Evolutionary conservation across 2,329 filamentous ascomycete species (phyloP).

Genomic region (Xylariaceae sp.): DNA sequence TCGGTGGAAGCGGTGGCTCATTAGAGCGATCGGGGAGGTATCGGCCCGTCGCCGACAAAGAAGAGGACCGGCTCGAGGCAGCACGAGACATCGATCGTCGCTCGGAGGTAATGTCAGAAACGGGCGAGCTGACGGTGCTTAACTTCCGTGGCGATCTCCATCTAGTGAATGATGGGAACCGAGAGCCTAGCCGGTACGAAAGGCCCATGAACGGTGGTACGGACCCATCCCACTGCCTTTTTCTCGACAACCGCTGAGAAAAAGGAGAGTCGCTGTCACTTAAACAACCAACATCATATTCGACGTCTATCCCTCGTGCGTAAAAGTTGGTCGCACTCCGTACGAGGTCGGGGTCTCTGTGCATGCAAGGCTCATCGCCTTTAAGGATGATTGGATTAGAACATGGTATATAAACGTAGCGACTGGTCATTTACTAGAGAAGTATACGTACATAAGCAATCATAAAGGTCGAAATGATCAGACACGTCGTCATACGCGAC

Average conservation of each 20-base stretch:
- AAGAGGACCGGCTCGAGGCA: conserved; percentile 79
- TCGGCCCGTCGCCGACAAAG: conserved; percentile 68
- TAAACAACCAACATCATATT: conserved; percentile 72
- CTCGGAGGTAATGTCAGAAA: conserved; percentile 84
- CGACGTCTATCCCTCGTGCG: conserved; percentile 53
- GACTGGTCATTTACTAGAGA: not conserved
- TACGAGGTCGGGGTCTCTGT: conserved; percentile 54
- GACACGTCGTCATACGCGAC: conserved; percentile 42
- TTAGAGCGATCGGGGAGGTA: conserved; percentile 50
- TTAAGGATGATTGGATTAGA: conserved; percentile 16
- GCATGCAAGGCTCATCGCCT: conserved; percentile 69
- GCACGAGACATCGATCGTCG: conserved; percentile 72
- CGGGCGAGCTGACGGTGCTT: conserved; percentile 61
- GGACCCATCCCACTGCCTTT: conserved; percentile 61
- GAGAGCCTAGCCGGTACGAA: conserved; percentile 68
- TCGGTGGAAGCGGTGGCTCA: conserved; percentile 63
- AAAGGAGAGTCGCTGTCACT: conserved; percentile 65
- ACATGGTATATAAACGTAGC: not conserved
- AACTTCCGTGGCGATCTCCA: conserved; percentile 56
- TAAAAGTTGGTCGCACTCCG: conserved; percentile 46
- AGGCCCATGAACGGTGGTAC: conserved; percentile 68
- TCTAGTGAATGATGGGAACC: conserved; percentile 59
- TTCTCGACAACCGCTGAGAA: conserved; percentile 51
- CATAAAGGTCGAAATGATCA: conserved; percentile 57
- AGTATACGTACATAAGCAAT: conserved; percentile 74